Percentiles rank a stretch among this genome's conserved stretches.
phyloP scores from a whole-genome alignment of 768 basidiomycete genomes.

The Phaeotremella skinneri region DNA sequence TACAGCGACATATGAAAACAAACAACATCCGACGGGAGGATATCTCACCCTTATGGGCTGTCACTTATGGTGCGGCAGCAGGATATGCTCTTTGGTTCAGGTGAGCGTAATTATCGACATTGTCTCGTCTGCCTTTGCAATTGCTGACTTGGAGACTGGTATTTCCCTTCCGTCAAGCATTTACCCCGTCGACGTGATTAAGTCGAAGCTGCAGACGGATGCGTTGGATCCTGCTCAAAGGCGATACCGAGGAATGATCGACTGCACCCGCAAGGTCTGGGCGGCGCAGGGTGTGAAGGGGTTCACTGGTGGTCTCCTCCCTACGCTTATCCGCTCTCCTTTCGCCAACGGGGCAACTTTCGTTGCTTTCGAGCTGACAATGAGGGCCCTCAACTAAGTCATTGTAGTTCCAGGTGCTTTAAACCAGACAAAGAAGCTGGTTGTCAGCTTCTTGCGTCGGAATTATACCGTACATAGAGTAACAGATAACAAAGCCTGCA shows the following conservation, averaged over 20 bases:
- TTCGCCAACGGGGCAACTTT: slow-evolving; percentile 97
- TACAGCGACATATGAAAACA: slow-evolving; percentile 71
- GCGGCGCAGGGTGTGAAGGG: slow-evolving; percentile 75
- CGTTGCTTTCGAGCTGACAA: slow-evolving; percentile 91
- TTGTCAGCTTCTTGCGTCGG: too few species aligned
- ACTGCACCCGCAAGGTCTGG: slow-evolving; percentile 82
- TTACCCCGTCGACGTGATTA: slow-evolving; percentile 95
- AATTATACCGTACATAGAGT: too few species aligned
- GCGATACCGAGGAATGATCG: slow-evolving; percentile 76
- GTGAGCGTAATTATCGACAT: slow-evolving; percentile 13
- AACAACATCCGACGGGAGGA: slow-evolving; percentile 60
- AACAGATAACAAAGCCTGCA: too few species aligned
- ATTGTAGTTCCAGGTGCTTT: too few species aligned
- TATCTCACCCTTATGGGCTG: slow-evolving; percentile 70
- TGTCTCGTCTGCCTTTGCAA: neutral
- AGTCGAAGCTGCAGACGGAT: slow-evolving; percentile 94
- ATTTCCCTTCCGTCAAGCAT: slow-evolving; percentile 59
- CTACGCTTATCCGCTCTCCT: slow-evolving; percentile 88
- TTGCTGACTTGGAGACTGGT: neutral
- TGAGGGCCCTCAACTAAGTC: slow-evolving; percentile 55
- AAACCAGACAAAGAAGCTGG: too few species aligned
- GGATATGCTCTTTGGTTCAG: slow-evolving; percentile 68
- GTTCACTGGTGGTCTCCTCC: slow-evolving; percentile 85
- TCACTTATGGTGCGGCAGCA: slow-evolving; percentile 84
- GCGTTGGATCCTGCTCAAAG: slow-evolving; percentile 62